phyloP scores from a whole-genome alignment of 2,329 filamentous ascomycete genomes.

The Fusarium tjaetaba region DNA sequence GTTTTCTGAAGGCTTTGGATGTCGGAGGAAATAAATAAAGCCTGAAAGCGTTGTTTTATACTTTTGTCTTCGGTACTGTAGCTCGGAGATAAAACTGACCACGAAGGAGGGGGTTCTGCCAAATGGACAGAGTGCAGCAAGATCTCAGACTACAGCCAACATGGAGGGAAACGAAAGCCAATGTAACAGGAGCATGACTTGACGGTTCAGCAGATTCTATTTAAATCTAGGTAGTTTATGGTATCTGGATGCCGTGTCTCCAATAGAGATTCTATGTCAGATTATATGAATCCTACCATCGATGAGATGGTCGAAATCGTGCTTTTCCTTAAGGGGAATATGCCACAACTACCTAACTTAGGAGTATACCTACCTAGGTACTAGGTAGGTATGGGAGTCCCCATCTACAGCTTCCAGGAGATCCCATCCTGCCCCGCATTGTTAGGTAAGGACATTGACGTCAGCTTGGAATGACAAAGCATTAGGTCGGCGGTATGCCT shows the following conservation, averaged over 20 bases:
- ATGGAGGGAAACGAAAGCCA: not conserved
- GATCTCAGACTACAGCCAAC: not conserved
- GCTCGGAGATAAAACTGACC: conserved; percentile 26
- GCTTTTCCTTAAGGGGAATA: not conserved
- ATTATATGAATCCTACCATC: not conserved
- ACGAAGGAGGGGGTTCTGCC: not conserved
- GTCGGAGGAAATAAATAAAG: not conserved
- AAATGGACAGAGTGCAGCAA: not conserved
- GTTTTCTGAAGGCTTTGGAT: not conserved
- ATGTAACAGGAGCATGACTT: not conserved
- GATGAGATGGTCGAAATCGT: not conserved
- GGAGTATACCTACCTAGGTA: too few species aligned
- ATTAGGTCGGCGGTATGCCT: conserved; percentile 6
- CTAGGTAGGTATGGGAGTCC: not conserved
- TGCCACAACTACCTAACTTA: not conserved
- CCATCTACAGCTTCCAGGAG: not conserved
- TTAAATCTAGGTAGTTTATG: not conserved
- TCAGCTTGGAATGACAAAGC: conserved; percentile 6
- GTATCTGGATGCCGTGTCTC: not conserved
- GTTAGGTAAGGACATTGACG: not conserved
- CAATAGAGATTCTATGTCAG: not conserved
- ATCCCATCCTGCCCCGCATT: not conserved
- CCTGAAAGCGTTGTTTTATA: not conserved
- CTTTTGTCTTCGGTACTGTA: conserved; percentile 12
- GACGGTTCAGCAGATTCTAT: not conserved